phyloP scores from a whole-genome alignment of 768 basidiomycete species.

The Coprinellus micaceus region DNA sequence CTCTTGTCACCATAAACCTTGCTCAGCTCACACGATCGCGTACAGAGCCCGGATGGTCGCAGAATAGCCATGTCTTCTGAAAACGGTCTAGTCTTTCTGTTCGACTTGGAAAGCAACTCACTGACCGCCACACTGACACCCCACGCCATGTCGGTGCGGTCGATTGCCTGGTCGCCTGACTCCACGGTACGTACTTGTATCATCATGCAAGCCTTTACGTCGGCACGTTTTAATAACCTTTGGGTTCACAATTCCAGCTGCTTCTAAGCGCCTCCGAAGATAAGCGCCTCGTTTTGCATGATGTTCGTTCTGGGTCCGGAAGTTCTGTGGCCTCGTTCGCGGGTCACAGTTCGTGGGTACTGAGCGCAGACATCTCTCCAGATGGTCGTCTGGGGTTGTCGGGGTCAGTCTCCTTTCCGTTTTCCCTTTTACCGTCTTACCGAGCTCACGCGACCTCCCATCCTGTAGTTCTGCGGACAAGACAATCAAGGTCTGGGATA shows the following conservation, averaged over 20 bases:
- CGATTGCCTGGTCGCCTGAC: constrained; percentile 86
- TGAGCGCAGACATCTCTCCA: constrained; percentile 77
- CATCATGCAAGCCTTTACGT: not conserved
- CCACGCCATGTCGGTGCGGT: constrained; percentile 87
- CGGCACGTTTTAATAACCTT: too few species aligned
- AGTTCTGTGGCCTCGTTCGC: constrained; percentile 82
- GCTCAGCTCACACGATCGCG: not conserved
- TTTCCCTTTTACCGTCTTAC: not conserved
- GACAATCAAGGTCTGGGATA: constrained; percentile 85
- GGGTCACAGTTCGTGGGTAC: constrained; percentile 90
- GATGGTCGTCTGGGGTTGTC: constrained; percentile 78
- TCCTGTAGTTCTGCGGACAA: constrained; percentile 72
- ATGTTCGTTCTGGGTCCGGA: constrained; percentile 75
- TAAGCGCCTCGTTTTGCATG: constrained; percentile 85
- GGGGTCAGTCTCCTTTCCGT: constrained; percentile 51
- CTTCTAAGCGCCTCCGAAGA: constrained; percentile 91
- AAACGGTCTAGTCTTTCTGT: constrained; percentile 83
- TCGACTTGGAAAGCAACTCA: constrained; percentile 69
- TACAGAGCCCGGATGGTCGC: constrained; percentile 84
- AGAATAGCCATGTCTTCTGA: constrained; percentile 81
- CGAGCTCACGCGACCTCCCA: constrained; percentile 3
- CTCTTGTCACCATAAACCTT: not conserved
- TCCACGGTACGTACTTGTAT: constrained; percentile 59
- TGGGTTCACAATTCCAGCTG: constrained; percentile 47
- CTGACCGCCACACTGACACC: constrained; percentile 73